phyloP scores from a whole-genome alignment of 2,329 filamentous ascomycete species.

The Diaporthe sp. region DNA sequence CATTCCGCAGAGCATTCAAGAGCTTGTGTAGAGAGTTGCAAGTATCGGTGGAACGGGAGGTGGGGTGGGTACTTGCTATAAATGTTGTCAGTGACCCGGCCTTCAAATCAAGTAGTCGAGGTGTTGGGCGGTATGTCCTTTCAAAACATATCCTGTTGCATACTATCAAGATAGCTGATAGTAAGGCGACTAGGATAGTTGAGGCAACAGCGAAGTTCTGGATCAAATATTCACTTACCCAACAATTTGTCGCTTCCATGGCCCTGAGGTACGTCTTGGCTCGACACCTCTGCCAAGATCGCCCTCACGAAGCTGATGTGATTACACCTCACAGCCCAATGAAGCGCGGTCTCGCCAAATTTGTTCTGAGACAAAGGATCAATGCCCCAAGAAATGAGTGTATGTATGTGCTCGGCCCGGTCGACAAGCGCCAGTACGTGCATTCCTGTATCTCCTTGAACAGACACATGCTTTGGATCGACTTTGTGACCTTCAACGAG shows the following conservation, averaged over 20 bases:
- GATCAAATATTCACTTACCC: background rate
- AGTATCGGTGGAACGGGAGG: background rate
- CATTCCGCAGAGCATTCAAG: too few species aligned
- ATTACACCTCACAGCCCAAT: background rate
- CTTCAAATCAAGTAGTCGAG: too few species aligned
- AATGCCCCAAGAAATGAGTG: background rate
- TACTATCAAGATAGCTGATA: too few species aligned
- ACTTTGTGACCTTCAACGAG: background rate
- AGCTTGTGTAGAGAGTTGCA: background rate
- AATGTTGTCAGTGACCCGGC: too few species aligned
- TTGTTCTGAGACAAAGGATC: background rate
- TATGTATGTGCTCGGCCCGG: background rate
- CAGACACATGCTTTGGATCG: background rate
- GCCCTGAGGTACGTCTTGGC: background rate
- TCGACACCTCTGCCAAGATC: background rate
- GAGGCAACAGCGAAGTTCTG: too few species aligned
- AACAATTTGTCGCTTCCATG: background rate
- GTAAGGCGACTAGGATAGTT: too few species aligned
- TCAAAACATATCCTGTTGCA: too few species aligned
- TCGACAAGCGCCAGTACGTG: background rate
- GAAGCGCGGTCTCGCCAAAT: background rate
- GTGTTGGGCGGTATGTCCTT: too few species aligned
- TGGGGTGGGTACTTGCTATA: too few species aligned
- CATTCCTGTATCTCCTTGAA: accelerated
- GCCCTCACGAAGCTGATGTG: background rate